Evolutionary conservation across 2,329 filamentous ascomycete genomes (phyloP).

Genomic region (Triangularia verruculosa): DNA sequence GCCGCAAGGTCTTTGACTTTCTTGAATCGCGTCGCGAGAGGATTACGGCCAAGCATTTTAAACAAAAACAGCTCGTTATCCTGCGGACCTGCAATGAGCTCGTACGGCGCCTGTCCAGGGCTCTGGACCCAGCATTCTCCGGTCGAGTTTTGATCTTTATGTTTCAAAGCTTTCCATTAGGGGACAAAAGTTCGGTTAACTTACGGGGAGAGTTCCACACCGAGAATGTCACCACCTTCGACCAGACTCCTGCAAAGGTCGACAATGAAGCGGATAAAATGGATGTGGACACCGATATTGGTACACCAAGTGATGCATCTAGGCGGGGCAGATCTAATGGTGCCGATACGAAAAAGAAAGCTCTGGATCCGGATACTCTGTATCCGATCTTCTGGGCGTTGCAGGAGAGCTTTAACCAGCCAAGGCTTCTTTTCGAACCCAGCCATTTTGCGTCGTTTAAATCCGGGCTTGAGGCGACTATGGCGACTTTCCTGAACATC

Average conservation of each 20-base stretch:
- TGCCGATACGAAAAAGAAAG: constrained; percentile 40
- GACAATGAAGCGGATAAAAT: constrained; percentile 50
- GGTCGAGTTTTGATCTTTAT: constrained; percentile 97
- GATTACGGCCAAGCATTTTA: constrained; percentile 76
- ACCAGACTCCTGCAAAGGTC: constrained; percentile 49
- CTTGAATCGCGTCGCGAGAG: constrained; percentile 88
- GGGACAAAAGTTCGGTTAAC: constrained; percentile 97
- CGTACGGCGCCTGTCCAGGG: constrained; percentile 86
- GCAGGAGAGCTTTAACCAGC: constrained; percentile 88
- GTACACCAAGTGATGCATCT: constrained; percentile 36
- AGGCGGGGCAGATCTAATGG: constrained; percentile 29
- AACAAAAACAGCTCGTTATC: constrained; percentile 82
- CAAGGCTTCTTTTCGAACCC: constrained; percentile 73
- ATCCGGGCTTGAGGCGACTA: constrained; percentile 66
- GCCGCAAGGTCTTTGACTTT: constrained; percentile 88
- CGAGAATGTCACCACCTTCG: constrained; percentile 88
- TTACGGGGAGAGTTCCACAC: constrained; percentile 92
- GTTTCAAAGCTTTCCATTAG: constrained; percentile 95
- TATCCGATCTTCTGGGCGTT: constrained; percentile 95
- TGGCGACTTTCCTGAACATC: constrained; percentile 52
- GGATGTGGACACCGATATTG: constrained; percentile 60
- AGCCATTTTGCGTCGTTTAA: constrained; percentile 78
- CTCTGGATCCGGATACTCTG: constrained; percentile 65
- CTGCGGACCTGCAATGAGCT: constrained; percentile 94
- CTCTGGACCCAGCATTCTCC: constrained; percentile 96